A percentile compares a stretch with the other conserved stretches of the same genome.
phyloP scores from a whole-genome alignment of 2,329 filamentous ascomycete species.

The Beauveria bassiana region DNA sequence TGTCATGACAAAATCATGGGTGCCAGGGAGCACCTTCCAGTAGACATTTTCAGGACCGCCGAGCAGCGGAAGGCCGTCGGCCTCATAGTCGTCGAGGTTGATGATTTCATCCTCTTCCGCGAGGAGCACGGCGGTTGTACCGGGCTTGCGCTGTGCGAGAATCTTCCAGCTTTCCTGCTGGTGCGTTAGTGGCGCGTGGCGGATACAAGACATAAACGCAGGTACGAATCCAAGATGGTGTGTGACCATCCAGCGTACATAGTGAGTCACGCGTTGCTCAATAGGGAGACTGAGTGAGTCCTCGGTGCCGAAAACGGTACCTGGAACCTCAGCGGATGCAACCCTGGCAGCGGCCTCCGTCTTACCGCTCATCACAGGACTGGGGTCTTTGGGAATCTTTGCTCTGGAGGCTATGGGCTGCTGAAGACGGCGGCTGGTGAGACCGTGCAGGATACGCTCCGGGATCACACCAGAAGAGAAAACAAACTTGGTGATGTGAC shows the following conservation, averaged over 20 bases:
- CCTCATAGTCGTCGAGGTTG: constrained; percentile 38
- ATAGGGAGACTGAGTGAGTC: constrained; percentile 27
- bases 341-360: constrained; percentile 32
- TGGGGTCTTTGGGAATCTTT: constrained; percentile 18
- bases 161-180: constrained; percentile 44
- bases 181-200: constrained; percentile 43
- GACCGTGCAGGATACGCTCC: constrained; percentile 38
- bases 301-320: not conserved
- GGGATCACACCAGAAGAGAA: constrained; percentile 50
- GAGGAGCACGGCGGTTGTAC: constrained; percentile 45
- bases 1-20: constrained; percentile 58
- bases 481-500: constrained; percentile 38
- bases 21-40: constrained; percentile 45
- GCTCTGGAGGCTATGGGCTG: constrained; percentile 38
- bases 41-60: constrained; percentile 41
- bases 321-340: constrained; percentile 21
- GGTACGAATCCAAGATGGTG: constrained; percentile 51
- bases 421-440: constrained; percentile 42
- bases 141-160: constrained; percentile 33
- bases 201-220: constrained; percentile 52
- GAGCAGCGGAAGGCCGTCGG: constrained; percentile 42
- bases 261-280: constrained; percentile 39
- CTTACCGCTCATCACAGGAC: constrained; percentile 26
- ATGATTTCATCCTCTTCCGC: constrained; percentile 45
- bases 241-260: constrained; percentile 51